Evolutionary conservation across 2,329 filamentous ascomycete genomes (phyloP).

Genomic region (Cordyceps fumosorosea): DNA sequence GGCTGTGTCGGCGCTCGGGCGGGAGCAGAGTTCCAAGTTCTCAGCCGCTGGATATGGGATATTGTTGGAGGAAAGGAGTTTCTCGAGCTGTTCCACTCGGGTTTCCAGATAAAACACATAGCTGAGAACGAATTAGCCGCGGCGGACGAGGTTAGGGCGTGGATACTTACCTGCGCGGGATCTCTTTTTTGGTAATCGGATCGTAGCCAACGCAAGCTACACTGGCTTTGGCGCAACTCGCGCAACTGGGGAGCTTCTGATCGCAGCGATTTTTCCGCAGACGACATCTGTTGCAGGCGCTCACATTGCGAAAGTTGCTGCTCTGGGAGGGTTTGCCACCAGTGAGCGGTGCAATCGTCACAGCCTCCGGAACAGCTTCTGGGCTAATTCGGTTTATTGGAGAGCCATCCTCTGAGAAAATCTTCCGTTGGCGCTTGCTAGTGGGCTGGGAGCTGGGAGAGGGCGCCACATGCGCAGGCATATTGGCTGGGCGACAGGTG

Average conservation of each 20-base stretch:
- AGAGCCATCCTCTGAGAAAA: conserved; percentile 43
- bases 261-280: conserved; percentile 93
- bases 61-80: conserved; percentile 60
- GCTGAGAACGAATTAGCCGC: conserved; percentile 32
- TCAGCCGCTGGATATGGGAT: conserved; percentile 67
- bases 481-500: conserved; percentile 14
- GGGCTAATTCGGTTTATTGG: conserved; percentile 26
- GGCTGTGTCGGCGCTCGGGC: conserved; percentile 31
- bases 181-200: conserved; percentile 92
- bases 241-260: conserved; percentile 83
- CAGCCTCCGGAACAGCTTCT: conserved; percentile 22
- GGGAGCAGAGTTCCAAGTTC: conserved; percentile 58
- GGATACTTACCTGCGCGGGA: conserved; percentile 73
- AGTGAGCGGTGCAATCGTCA: conserved; percentile 23
- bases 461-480: conserved; percentile 42
- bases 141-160: background rate
- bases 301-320: conserved; percentile 77
- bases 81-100: conserved; percentile 76
- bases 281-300: conserved; percentile 88
- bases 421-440: conserved; percentile 51
- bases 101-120: conserved; percentile 96
- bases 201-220: conserved; percentile 93
- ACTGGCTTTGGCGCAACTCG: conserved; percentile 85
- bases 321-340: conserved; percentile 47
- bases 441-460: conserved; percentile 43